A percentile compares a stretch with the other conserved stretches of the same genome.
phyloP scores from a whole-genome alignment of 768 basidiomycete genomes.

The Cyathus striatus region DNA sequence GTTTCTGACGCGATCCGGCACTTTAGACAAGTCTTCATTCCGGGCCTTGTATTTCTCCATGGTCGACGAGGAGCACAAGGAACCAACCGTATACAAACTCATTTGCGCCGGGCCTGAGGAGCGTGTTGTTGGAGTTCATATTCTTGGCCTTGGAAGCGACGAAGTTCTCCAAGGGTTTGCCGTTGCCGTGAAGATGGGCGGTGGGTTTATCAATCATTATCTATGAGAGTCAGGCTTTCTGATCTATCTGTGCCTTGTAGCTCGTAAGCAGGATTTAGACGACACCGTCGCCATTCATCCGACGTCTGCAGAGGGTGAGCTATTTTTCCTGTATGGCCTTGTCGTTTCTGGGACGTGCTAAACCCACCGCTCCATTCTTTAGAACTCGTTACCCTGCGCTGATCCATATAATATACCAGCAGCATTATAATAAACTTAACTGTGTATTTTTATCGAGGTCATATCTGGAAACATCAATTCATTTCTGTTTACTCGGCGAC shows the following conservation, averaged over 20 bases:
- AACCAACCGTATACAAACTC: constrained; percentile 93
- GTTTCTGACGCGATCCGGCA: not conserved
- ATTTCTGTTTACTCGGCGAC: not conserved
- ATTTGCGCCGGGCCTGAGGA: constrained; percentile 85
- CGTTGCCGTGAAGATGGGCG: constrained; percentile 97
- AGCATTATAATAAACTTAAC: not conserved
- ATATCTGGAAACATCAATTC: not conserved
- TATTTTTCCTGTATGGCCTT: constrained; percentile 13
- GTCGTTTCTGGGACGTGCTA: constrained; percentile 6
- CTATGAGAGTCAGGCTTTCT: constrained; percentile 2
- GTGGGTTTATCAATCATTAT: constrained; percentile 24
- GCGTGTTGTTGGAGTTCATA: constrained; percentile 93
- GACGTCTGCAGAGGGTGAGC: constrained; percentile 71
- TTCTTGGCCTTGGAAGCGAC: constrained; percentile 88
- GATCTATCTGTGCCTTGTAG: constrained; percentile 24
- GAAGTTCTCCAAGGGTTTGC: constrained; percentile 95
- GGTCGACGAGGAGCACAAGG: constrained; percentile 86
- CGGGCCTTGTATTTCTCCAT: constrained; percentile 89
- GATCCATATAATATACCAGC: constrained; percentile 6
- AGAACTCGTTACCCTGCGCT: constrained; percentile 32
- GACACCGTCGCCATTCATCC: constrained; percentile 92
- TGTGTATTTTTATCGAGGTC: not conserved
- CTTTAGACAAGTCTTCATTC: constrained; percentile 73
- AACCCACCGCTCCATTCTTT: constrained; percentile 7
- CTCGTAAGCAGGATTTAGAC: constrained; percentile 78